Evolutionary conservation across 495 filamentous ascomycete genomes (phyloP).

Genomic region (Cairneyella variabilis): DNA sequence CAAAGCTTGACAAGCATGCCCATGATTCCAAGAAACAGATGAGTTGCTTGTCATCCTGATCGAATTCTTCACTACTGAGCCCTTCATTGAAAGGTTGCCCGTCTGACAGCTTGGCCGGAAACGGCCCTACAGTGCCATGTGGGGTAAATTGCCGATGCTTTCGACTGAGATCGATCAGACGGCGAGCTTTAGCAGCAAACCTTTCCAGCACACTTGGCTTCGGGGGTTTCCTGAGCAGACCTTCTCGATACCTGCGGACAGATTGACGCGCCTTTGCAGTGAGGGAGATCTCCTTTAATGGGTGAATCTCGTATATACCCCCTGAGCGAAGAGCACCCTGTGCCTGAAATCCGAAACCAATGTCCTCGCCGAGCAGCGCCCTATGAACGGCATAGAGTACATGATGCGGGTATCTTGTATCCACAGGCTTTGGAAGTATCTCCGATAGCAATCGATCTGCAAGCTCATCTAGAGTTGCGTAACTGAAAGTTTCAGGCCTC

Average conservation of each 20-base stretch:
- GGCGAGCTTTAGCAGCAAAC: slow-evolving; percentile 65
- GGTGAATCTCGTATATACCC: slow-evolving; percentile 42
- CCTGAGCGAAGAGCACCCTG: slow-evolving; percentile 9
- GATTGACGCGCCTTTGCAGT: slow-evolving; percentile 2
- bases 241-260: slow-evolving; percentile 17
- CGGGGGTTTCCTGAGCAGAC: background rate
- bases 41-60: slow-evolving; percentile 36
- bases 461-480: slow-evolving; percentile 62
- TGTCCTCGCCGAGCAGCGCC: slow-evolving; percentile 51
- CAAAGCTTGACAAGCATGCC: slow-evolving; percentile 51
- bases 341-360: slow-evolving; percentile 36
- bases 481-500: slow-evolving; percentile 39
- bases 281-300: slow-evolving; percentile 15
- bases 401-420: slow-evolving; percentile 42
- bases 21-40: slow-evolving; percentile 71
- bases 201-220: slow-evolving; percentile 30
- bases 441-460: slow-evolving; percentile 40
- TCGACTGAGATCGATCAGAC: slow-evolving; percentile 64
- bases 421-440: background rate
- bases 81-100: background rate
- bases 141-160: slow-evolving; percentile 54
- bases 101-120: slow-evolving; percentile 6
- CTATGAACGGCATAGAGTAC: slow-evolving; percentile 68
- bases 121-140: slow-evolving; percentile 45
- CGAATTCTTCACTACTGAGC: slow-evolving; percentile 14